A percentile compares a stretch with the other conserved stretches of the same genome.
Conservation (phyloP, 176 grass and related monocot species). For the Puya raimondii region DNA sequence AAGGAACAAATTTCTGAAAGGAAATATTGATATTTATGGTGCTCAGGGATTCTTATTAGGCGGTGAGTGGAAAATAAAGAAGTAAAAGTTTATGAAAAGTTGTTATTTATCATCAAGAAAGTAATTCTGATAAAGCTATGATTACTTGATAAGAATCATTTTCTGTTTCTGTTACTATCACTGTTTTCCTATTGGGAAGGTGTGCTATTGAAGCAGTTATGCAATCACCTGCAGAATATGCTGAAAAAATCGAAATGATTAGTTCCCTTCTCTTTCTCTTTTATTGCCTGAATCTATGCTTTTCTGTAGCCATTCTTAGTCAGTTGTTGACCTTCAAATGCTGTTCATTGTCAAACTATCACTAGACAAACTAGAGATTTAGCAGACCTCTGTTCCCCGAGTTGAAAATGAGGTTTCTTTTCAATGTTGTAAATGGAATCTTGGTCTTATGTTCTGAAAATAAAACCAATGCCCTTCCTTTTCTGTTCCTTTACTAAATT, state of each 20-base stretch:
- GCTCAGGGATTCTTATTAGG: background rate
- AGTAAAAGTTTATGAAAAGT: background rate
- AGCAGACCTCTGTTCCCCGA: background rate
- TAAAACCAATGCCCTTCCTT: background rate
- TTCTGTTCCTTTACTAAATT: background rate
- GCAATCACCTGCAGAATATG: too few relatives aligned
- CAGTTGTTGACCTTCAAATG: too few relatives aligned
- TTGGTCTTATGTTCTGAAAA: background rate
- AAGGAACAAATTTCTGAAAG: background rate
- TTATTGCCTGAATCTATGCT: background rate
- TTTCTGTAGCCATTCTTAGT: too few relatives aligned
- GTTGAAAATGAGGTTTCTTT: background rate
- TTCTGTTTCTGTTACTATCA: too few relatives aligned
- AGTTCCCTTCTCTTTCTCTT: too few relatives aligned
- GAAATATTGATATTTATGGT: background rate
- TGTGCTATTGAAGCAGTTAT: too few relatives aligned
- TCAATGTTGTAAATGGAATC: background rate
- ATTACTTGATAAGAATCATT: too few relatives aligned
- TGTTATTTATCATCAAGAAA: background rate
- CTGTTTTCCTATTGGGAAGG: too few relatives aligned
- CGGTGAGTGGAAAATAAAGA: background rate
- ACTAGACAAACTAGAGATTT: background rate
- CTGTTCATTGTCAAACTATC: background rate
- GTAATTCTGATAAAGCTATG: background rate
- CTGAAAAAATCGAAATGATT: too few relatives aligned